Conservation (phyloP, 2,329 filamentous ascomycete species). For the Orbilia javanica region DNA sequence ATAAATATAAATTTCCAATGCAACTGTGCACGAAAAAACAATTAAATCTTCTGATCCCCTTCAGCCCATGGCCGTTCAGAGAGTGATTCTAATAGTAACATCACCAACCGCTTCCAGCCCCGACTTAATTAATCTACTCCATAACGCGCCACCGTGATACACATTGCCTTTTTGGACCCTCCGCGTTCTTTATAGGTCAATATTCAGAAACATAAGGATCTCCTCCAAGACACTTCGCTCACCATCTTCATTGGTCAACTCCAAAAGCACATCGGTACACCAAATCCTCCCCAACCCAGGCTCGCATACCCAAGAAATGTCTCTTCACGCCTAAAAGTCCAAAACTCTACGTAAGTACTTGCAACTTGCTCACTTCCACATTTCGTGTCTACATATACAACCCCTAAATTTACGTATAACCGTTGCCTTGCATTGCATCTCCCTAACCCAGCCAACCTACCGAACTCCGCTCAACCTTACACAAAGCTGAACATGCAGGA, state of each 20-base stretch:
- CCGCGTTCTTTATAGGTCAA: no score
- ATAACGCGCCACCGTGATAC: neutral
- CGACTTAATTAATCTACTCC: neutral
- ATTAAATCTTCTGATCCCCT: neutral
- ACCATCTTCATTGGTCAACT: no score
- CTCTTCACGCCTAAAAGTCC: no score
- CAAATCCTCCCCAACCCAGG: no score
- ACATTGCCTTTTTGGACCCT: neutral
- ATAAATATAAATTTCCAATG: neutral
- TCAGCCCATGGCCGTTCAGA: neutral
- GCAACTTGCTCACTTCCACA: neutral
- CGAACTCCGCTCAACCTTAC: conserved; percentile 22
- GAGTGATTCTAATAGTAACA: neutral
- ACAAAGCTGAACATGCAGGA: conserved; percentile 1
- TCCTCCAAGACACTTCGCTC: no score
- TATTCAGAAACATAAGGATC: neutral
- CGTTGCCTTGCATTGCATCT: conserved; percentile 7
- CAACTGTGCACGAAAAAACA: conserved; percentile 18
- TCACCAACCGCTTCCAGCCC: neutral
- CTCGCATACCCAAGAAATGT: no score
- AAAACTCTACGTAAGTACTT: neutral
- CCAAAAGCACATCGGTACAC: no score
- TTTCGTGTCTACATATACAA: no score
- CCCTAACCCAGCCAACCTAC: conserved; percentile 10
- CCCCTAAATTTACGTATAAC: conserved; percentile 13